Percentiles rank a stretch among this genome's conserved stretches.
Conservation (phyloP, 2,329 filamentous ascomycete genomes). For the Juglanconis oblonga region DNA sequence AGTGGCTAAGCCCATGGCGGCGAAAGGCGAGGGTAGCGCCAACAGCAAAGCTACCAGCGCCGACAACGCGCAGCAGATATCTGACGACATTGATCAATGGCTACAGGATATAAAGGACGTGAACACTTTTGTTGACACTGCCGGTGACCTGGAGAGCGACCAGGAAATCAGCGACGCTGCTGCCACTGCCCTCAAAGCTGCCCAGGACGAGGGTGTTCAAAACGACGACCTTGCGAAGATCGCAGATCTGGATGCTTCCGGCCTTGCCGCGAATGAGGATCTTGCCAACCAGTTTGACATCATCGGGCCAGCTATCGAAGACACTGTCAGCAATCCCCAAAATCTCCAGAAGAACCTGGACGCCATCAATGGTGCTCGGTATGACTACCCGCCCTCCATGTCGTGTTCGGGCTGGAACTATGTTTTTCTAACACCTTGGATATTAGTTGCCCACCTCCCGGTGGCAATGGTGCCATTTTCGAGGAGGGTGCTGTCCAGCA, state of each 20-base stretch:
- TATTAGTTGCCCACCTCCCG: conserved; percentile 7
- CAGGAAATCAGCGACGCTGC: conserved; percentile 10
- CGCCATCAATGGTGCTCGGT: conserved; percentile 16
- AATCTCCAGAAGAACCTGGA: conserved; percentile 11
- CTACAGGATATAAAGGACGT: conserved; percentile 7
- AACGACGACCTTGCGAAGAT: not conserved
- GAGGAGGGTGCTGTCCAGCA: conserved; percentile 14
- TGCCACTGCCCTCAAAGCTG: conserved; percentile 3
- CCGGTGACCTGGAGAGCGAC: not conserved
- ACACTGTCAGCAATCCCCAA: conserved; percentile 10
- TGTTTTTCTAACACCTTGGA: not conserved
- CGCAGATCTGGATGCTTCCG: conserved; percentile 6
- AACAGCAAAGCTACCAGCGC: not conserved
- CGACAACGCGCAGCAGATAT: not conserved
- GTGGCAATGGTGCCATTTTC: conserved; percentile 5
- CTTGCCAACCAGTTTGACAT: conserved; percentile 8
- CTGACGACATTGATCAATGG: conserved; percentile 5
- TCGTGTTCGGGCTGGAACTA: not conserved
- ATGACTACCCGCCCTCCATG: not conserved
- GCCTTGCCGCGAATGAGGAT: not conserved
- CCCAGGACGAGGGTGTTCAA: conserved; percentile 9
- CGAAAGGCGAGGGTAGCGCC: not conserved
- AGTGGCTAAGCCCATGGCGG: conserved; percentile 2
- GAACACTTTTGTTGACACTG: conserved; percentile 11
- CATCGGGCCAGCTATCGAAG: conserved; percentile 11